A percentile compares a stretch with the other conserved stretches of the same genome.
phyloP scores from a whole-genome alignment of 2,329 filamentous ascomycete species.

The Pochonia chlamydosporia region DNA sequence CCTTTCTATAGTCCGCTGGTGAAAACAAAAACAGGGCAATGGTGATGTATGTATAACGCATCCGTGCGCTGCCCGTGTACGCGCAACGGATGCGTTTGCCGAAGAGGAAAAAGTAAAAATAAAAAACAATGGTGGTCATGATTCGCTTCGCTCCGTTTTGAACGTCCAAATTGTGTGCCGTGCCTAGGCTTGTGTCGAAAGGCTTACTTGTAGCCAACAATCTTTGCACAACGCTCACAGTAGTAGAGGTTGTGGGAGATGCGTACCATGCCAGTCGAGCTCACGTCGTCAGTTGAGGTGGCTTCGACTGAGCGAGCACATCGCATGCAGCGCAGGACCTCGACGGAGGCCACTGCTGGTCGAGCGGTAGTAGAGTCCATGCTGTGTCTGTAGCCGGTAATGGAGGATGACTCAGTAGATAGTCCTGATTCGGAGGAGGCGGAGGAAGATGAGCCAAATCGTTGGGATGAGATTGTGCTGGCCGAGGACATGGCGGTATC shows the following conservation, averaged over 20 bases:
- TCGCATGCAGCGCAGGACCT: constrained; percentile 57
- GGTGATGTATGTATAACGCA: neutral
- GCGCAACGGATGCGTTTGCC: neutral
- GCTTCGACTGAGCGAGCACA: constrained; percentile 55
- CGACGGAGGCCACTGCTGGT: constrained; percentile 44
- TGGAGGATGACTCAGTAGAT: constrained; percentile 26
- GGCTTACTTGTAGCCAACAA: constrained; percentile 56
- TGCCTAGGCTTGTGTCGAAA: neutral
- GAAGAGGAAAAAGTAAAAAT: neutral
- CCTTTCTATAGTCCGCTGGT: constrained; percentile 3
- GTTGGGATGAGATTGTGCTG: constrained; percentile 11
- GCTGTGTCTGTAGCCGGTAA: constrained; percentile 31
- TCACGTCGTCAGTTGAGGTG: constrained; percentile 54
- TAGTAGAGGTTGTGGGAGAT: constrained; percentile 63
- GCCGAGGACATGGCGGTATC: constrained; percentile 11
- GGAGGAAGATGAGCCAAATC: constrained; percentile 18
- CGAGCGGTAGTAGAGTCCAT: constrained; percentile 40
- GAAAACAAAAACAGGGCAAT: neutral
- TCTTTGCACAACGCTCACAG: constrained; percentile 57
- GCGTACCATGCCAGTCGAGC: constrained; percentile 55
- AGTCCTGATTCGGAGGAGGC: constrained; percentile 36
- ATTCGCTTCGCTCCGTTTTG: neutral
- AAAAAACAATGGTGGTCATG: neutral
- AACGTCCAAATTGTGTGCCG: neutral
- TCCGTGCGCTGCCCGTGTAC: neutral